phyloP scores from a whole-genome alignment of 805 yeast species.

The Candida silvatica region DNA sequence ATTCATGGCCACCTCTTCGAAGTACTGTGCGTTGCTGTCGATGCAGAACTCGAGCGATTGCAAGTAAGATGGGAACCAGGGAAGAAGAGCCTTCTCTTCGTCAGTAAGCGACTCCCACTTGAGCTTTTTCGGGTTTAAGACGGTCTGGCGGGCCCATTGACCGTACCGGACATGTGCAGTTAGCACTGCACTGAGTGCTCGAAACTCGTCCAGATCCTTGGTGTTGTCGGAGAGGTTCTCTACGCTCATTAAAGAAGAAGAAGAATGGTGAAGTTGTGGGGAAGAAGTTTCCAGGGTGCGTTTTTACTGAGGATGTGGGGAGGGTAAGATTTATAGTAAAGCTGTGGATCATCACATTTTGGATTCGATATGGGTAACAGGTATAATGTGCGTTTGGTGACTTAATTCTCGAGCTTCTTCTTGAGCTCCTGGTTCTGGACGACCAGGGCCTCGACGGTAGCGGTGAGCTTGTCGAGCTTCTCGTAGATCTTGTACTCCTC shows the following conservation, averaged over 20 bases:
- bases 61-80: slow-evolving; percentile 42
- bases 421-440: slow-evolving; percentile 16
- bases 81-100: slow-evolving; percentile 33
- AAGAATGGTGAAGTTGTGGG: too few species aligned
- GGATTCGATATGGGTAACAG: neutral
- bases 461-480: slow-evolving; percentile 39
- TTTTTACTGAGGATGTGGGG: too few species aligned
- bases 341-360: slow-evolving; percentile 1
- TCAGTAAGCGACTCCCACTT: slow-evolving; percentile 28
- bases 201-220: slow-evolving; percentile 20
- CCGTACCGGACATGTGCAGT: slow-evolving; percentile 25
- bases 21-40: slow-evolving; percentile 34
- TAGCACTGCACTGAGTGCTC: slow-evolving; percentile 23
- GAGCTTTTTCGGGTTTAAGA: slow-evolving; percentile 23
- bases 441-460: slow-evolving; percentile 30
- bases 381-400: neutral
- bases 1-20: slow-evolving; percentile 30
- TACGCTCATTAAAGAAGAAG: too few species aligned
- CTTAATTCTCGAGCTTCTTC: slow-evolving; percentile 3
- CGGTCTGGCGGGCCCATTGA: slow-evolving; percentile 24
- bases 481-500: slow-evolving; percentile 47
- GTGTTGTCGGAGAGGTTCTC: too few species aligned
- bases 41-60: slow-evolving; percentile 33
- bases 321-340: neutral
- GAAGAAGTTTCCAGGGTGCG: too few species aligned